These are phyloP conservation scores for Wickerhamiella australiensis DNA, from an alignment of 805 yeast genomes.

Conservation along the genomic window DNA sequence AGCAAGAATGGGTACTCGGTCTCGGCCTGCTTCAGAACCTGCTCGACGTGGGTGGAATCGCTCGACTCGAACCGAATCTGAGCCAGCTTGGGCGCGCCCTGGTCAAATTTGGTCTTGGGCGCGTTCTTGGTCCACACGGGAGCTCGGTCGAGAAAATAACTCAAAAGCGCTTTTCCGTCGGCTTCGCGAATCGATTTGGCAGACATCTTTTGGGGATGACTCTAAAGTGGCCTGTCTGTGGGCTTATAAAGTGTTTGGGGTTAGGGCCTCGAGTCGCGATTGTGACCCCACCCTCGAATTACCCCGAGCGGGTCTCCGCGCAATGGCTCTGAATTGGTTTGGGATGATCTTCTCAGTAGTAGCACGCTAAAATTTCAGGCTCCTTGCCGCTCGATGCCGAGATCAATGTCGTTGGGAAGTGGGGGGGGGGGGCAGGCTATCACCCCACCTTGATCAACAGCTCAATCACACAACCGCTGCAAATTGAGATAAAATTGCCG, in stretches of 20 bases:
- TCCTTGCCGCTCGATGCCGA: background rate
- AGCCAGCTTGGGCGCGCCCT: constrained; percentile 30
- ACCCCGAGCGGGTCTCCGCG: background rate
- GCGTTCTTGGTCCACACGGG: constrained; percentile 28
- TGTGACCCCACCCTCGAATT: background rate
- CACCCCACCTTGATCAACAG: constrained; percentile 1
- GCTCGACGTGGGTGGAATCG: constrained; percentile 25
- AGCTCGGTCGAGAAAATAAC: constrained; percentile 33
- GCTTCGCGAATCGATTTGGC: constrained; percentile 37
- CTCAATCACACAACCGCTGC: background rate
- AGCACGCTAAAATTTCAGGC: background rate
- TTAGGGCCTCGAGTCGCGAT: background rate
- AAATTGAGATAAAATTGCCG: background rate
- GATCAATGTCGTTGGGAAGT: background rate
- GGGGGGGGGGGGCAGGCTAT: background rate
- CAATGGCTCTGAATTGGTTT: background rate
- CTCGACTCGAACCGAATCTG: constrained; percentile 27
- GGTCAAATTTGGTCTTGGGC: constrained; percentile 27
- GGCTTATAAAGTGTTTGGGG: background rate
- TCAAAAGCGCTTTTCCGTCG: constrained; percentile 36
- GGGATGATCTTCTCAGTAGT: background rate
- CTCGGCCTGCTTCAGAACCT: constrained; percentile 30
- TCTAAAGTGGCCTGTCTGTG: background rate
- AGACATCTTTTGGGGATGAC: constrained; percentile 26
- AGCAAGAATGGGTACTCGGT: constrained; percentile 33